Conservation (phyloP, 1,284 basidiomycete genomes). For the Ustilago xerochloae region DNA sequence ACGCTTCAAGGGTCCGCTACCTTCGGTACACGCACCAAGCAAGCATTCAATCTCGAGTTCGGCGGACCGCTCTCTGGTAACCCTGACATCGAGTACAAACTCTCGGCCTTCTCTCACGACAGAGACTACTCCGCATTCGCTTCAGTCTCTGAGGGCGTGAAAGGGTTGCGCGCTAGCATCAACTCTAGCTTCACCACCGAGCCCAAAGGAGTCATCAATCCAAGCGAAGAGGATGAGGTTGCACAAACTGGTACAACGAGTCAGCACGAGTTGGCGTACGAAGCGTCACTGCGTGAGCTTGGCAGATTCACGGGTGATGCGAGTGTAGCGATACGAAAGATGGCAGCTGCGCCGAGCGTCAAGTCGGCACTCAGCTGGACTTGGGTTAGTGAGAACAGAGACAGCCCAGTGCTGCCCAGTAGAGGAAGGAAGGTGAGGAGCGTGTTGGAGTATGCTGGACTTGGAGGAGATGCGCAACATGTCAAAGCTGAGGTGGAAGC, state of each 20-base stretch:
- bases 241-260: neutral
- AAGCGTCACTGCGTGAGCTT: conserved; percentile 52
- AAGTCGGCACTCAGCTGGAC: conserved; percentile 88
- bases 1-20: conserved; percentile 84
- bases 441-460: conserved; percentile 52
- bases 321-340: conserved; percentile 40
- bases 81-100: conserved; percentile 75
- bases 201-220: conserved; percentile 30
- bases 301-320: conserved; percentile 53
- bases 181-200: conserved; percentile 71
- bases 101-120: conserved; percentile 76
- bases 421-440: conserved; percentile 39
- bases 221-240: conserved; percentile 34
- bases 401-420: conserved; percentile 76
- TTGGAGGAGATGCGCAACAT: conserved; percentile 61
- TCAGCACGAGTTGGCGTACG: conserved; percentile 62
- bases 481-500: conserved; percentile 56
- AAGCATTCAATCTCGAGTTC: conserved; percentile 74
- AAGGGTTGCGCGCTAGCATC: conserved; percentile 76
- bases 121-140: conserved; percentile 79
- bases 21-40: conserved; percentile 86
- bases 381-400: conserved; percentile 81
- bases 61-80: conserved; percentile 67
- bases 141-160: conserved; percentile 77
- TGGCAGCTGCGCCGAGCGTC: conserved; percentile 60